Base-by-base conservation (phyloP, 495 filamentous ascomycete species). In the Penicillium tannophilum region DNA sequence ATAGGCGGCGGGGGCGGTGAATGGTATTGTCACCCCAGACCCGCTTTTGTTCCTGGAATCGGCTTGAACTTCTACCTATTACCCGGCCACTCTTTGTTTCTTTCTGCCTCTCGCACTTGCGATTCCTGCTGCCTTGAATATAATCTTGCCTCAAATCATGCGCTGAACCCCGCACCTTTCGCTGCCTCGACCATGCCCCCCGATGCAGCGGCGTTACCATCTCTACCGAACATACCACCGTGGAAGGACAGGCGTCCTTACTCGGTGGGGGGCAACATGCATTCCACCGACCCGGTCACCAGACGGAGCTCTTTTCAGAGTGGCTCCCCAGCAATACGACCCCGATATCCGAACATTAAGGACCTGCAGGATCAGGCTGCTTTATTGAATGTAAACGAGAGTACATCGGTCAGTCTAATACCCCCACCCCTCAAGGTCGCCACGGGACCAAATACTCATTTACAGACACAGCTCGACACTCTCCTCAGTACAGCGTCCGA, bases 321-420 rank as follows among this genome's bases (percentile, higher is more conserved):
- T 59, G 68, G 62, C 52, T 52, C 56, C 24, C 58, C 62, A 30
- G 35, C 44, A 31, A 56, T 50, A 53, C 67, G 63, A 57, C 69
- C 75, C 42, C 68, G 69, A 16, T 88, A 86, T 61, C 84, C 87
- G 17, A 90, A 92, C 72, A 86, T 92, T 62, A 87, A 90, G 60
- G 90, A 93, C 69, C 76, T 93, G 44, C 81, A 85, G 54, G 81
- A 82, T 56, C 65, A 77, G 51, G 72, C 73, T 14, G 71, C 74
- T 24, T 61, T 71, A 20, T 68, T 76, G 49, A 71, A 75, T 52
- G 68, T 81, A 35, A 71, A 77, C 52, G 72, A 77, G 33, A 65
- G 62, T 45, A 74, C 72, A 23, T 68, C 79, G 57, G 81, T 84
- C 73, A 59, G 74, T 41, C 39, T 14, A 36, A 66, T 52, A 3